Conservation (phyloP, 208 protist genomes). For the Wallacemonas sp. region DNA sequence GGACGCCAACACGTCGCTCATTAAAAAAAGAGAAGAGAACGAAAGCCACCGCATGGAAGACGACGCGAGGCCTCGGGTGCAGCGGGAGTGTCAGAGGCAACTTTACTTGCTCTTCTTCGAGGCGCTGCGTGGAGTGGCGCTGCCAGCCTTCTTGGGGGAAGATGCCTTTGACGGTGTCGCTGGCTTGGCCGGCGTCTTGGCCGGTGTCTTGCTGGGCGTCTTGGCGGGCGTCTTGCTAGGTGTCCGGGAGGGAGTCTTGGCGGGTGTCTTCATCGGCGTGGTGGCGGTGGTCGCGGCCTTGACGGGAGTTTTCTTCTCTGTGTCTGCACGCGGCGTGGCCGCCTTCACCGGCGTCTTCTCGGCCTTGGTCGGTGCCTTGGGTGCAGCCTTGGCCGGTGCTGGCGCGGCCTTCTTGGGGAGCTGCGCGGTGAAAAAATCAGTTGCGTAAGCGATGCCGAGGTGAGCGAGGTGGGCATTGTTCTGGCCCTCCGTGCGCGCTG, state of each 20-base stretch:
- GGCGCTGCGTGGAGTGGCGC: constrained; percentile 1
- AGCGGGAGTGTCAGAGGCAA: background rate
- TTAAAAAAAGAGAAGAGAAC: background rate
- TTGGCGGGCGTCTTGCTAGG: background rate
- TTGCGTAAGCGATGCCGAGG: constrained; percentile 70
- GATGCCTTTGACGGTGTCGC: background rate
- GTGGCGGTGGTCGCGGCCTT: background rate
- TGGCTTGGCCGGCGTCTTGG: background rate
- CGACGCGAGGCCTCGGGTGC: too few relatives aligned
- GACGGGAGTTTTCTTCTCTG: background rate
- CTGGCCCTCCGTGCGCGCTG: constrained; percentile 52
- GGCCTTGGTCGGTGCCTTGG: background rate
- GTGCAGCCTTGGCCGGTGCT: background rate
- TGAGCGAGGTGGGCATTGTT: constrained; percentile 75
- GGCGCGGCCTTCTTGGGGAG: constrained; percentile 26
- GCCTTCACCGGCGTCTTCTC: background rate
- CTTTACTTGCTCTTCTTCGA: background rate
- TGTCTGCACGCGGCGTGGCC: background rate
- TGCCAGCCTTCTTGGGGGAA: constrained; percentile 4
- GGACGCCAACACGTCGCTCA: background rate
- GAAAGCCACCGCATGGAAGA: background rate
- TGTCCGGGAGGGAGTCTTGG: background rate
- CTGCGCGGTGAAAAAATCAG: constrained; percentile 58
- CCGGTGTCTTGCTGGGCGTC: constrained; percentile 10
- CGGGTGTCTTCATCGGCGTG: background rate